phyloP scores from a whole-genome alignment of 2,329 filamentous ascomycete genomes.

The Leptographium radiaticola region DNA sequence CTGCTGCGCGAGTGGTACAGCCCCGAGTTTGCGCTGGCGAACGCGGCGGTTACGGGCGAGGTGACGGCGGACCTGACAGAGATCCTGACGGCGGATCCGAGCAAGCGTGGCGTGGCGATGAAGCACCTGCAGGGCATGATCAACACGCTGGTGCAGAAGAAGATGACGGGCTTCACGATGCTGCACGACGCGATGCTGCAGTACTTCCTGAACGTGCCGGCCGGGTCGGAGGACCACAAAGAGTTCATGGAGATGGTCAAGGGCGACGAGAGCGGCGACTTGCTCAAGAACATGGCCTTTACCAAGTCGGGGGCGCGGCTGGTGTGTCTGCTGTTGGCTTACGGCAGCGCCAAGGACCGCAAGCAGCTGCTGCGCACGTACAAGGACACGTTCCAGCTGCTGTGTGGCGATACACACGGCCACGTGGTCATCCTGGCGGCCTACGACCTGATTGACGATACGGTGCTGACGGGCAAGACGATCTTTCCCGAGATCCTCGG shows the following conservation, averaged over 20 bases:
- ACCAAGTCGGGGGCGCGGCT: constrained; percentile 78
- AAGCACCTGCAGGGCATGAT: constrained; percentile 74
- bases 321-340: constrained; percentile 67
- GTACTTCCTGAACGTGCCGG: constrained; percentile 72
- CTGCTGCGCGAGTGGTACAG: constrained; percentile 95
- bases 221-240: constrained; percentile 66
- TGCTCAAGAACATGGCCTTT: constrained; percentile 92
- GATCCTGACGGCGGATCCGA: constrained; percentile 65
- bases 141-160: constrained; percentile 90
- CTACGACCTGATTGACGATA: constrained; percentile 90
- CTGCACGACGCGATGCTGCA: constrained; percentile 97
- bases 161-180: constrained; percentile 92
- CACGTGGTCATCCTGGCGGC: constrained; percentile 74
- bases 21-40: constrained; percentile 73
- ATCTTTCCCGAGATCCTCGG: constrained; percentile 80
- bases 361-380: constrained; percentile 76
- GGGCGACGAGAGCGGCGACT: constrained; percentile 78
- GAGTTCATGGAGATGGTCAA: constrained; percentile 87
- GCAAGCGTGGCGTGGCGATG: constrained; percentile 81
- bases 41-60: constrained; percentile 17
- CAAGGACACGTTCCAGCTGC: constrained; percentile 76
- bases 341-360: constrained; percentile 83
- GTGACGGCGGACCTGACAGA: constrained; percentile 55
- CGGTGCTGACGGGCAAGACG: constrained; percentile 71
- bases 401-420: constrained; percentile 68